phyloP scores from a whole-genome alignment of 129 eudicot species.

The Artemisia argyi region DNA sequence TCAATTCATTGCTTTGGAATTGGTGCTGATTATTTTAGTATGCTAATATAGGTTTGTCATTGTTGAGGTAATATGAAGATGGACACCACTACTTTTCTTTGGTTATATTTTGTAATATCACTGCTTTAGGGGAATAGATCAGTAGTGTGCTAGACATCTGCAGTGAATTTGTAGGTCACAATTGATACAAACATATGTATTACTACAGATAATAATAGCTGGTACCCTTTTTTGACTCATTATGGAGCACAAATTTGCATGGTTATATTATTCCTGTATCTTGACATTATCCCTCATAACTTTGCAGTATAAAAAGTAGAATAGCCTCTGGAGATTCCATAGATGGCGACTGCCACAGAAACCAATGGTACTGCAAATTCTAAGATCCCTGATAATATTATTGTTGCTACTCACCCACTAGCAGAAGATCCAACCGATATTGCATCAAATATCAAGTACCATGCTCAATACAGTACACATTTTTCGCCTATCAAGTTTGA shows the following conservation, averaged over 20 bases:
- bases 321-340: constrained; percentile 18
- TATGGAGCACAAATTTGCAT: not conserved
- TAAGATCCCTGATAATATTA: constrained; percentile 46
- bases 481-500: constrained; percentile 94
- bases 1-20: too few species aligned
- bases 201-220: too few species aligned
- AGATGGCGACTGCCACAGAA: constrained; percentile 53
- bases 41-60: too few species aligned
- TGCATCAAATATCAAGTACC: constrained; percentile 92
- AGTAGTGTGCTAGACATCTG: not conserved
- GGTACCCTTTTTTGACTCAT: not conserved
- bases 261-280: not conserved
- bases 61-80: too few species aligned
- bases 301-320: constrained; percentile 21
- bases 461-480: constrained; percentile 88
- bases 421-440: constrained; percentile 71
- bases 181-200: not conserved
- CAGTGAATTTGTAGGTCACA: not conserved
- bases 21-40: too few species aligned
- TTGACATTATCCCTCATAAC: too few species aligned
- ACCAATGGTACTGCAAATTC: constrained; percentile 47
- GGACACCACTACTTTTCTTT: too few species aligned
- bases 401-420: constrained; percentile 75
- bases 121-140: not conserved
- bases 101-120: too few species aligned